Base-by-base conservation (phyloP, 768 basidiomycete species). In the Crassisporium funariophilum region DNA sequence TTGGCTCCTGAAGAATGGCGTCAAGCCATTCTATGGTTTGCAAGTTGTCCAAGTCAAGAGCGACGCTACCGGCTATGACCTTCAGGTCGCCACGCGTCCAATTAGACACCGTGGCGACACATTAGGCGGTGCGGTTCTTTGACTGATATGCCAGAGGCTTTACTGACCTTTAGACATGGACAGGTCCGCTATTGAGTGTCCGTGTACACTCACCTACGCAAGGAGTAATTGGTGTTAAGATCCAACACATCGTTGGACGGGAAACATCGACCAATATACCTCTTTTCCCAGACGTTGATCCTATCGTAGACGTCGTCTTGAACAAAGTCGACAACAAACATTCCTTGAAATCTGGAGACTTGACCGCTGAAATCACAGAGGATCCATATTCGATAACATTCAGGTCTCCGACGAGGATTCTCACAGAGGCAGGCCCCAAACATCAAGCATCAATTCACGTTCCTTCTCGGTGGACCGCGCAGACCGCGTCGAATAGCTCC, bases 101-200 rank as follows among this genome's bases (percentile, higher is more conserved):
- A 80, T 84, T 49, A 73, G 77, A 46, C 80, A 83, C 63, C 74
- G 82, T 40, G 82, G 82, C 17, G 82, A 84, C 59, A 83, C 82
- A 0, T 68, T 84, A 7, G 79, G 77, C 55, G 81, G 81, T 78
- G 38, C 13, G 68, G 55, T 13, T 16, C 19, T 22, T 17, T 35
- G 7, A 7, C 27, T 13, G 13, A 29, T 7, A 13, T 7, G 8
- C 13, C 27, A 29, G 27, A 38, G 9, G 16, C 22, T 24, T 36
- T 22, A 22, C 19, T 19, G 9, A 16, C 11, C 11, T 17, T 9
- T 13, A 16, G 15, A 24, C 6, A 11, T 37, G 4, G 13, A 41
- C 19, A 78, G 78, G 80, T 4, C 79, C 80, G 45, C 65, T 83
- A 36, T 48, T 81, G 49, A 71, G 65, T 56, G 61, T 79, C 56